phyloP scores from a whole-genome alignment of 2,329 filamentous ascomycete species.

The Penicillium sp. region DNA sequence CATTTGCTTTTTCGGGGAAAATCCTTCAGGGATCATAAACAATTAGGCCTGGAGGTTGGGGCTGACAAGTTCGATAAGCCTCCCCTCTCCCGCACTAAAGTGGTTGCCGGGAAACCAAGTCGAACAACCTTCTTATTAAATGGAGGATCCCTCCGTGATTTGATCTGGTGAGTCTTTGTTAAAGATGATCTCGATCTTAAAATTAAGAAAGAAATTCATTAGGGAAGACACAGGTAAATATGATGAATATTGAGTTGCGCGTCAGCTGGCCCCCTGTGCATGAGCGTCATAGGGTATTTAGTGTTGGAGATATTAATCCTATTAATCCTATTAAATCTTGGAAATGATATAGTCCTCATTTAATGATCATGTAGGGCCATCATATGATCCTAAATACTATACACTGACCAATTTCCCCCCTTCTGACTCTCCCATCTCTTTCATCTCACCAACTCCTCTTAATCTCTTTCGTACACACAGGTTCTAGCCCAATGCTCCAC shows the following conservation, averaged over 20 bases:
- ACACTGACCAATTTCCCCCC: background rate
- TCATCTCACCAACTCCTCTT: background rate
- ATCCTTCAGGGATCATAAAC: conserved; percentile 12
- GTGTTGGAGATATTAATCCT: background rate
- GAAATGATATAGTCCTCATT: background rate
- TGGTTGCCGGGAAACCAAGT: conserved; percentile 12
- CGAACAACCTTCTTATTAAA: background rate
- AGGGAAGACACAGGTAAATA: background rate
- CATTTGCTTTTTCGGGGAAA: conserved; percentile 14
- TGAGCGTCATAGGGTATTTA: conserved; percentile 16
- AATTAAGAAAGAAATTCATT: background rate
- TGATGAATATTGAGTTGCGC: conserved; percentile 7
- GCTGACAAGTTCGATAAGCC: conserved; percentile 21
- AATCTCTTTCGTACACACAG: background rate
- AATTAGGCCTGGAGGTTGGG: background rate
- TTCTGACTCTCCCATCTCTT: background rate
- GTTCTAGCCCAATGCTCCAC: conserved; percentile 13
- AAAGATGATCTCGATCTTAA: background rate
- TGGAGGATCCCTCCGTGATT: conserved; percentile 7
- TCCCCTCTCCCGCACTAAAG: conserved; percentile 9
- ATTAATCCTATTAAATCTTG: background rate
- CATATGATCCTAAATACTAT: background rate
- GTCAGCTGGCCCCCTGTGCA: conserved; percentile 15
- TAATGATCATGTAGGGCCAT: background rate
- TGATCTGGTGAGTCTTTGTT: conserved; percentile 6